Evolutionary conservation across 164 flowering plant species (phyloP).

Genomic region (Litsea cubeba): DNA sequence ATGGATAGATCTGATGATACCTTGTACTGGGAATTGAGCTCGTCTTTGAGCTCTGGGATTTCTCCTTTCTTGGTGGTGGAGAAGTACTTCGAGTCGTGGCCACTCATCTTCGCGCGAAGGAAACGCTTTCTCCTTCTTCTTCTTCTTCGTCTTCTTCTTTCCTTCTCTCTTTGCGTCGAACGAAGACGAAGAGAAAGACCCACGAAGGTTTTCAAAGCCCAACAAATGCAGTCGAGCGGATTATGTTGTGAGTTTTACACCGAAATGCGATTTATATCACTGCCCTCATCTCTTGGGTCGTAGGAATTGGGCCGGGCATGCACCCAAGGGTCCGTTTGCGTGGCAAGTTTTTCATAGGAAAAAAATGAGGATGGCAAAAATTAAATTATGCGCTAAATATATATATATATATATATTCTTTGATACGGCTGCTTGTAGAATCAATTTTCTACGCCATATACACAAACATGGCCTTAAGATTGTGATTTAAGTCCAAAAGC

Average conservation of each 20-base stretch:
- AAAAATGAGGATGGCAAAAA: too few relatives aligned
- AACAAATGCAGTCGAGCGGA: neutral
- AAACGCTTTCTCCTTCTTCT: neutral
- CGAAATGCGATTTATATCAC: too few relatives aligned
- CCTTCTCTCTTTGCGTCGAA: neutral
- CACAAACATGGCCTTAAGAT: too few relatives aligned
- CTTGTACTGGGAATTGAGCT: conserved; percentile 99
- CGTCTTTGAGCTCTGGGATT: conserved; percentile 98
- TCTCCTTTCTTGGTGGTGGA: conserved; percentile 99
- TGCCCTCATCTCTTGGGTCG: too few relatives aligned
- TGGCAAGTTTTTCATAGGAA: too few relatives aligned
- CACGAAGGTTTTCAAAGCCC: neutral
- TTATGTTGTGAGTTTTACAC: neutral
- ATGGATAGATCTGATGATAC: conserved; percentile 23
- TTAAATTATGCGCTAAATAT: too few relatives aligned
- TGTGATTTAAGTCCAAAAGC: too few relatives aligned
- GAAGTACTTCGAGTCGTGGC: conserved; percentile 98
- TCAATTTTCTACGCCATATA: too few relatives aligned
- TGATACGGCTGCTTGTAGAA: too few relatives aligned
- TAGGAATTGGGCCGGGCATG: too few relatives aligned
- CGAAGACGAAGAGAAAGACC: neutral
- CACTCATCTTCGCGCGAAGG: conserved; percentile 55
- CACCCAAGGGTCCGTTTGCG: too few relatives aligned
- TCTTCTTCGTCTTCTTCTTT: neutral
- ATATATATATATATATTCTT: too few relatives aligned